These are phyloP conservation scores for Centrapalus pauciflorus DNA, from an alignment of 129 eudicot species.

Conservation along the genomic window DNA sequence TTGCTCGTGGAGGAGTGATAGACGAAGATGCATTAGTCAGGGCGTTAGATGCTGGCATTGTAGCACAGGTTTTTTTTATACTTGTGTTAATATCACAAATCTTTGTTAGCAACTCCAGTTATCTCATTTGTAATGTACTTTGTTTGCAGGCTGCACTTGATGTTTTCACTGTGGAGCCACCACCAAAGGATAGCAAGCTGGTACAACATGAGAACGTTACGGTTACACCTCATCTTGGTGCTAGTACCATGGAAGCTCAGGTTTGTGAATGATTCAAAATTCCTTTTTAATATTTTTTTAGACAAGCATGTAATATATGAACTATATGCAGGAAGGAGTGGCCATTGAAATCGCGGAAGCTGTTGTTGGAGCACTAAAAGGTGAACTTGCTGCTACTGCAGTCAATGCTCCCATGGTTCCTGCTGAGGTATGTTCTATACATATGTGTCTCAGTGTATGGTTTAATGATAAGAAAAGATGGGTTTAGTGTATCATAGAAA, in stretches of 20 bases:
- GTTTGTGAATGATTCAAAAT: slow-evolving; percentile 29
- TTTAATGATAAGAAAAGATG: too few relatives aligned
- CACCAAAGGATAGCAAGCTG: slow-evolving; percentile 86
- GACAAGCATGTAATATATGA: neutral
- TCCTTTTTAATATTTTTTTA: neutral
- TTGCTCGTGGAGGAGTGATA: slow-evolving; percentile 99
- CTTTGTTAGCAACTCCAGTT: neutral
- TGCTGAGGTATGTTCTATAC: slow-evolving; percentile 99
- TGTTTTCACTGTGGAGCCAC: slow-evolving; percentile 97
- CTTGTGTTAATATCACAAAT: neutral
- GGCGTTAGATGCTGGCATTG: slow-evolving; percentile 94
- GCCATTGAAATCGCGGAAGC: slow-evolving; percentile 99
- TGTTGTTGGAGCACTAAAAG: slow-evolving; percentile 91
- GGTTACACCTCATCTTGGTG: slow-evolving; percentile 99
- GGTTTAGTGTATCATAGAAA: too few relatives aligned
- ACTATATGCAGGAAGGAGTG: slow-evolving; percentile 78
- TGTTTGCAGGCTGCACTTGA: slow-evolving; percentile 92
- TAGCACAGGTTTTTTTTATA: slow-evolving; percentile 65
- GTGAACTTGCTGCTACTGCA: slow-evolving; percentile 98
- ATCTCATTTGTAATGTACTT: neutral
- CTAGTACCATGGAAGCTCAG: slow-evolving; percentile 99
- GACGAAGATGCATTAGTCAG: slow-evolving; percentile 92
- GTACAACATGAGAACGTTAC: slow-evolving; percentile 80
- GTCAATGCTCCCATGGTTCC: slow-evolving; percentile 99
- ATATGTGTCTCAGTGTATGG: too few relatives aligned